Base-by-base conservation (phyloP, 2,329 filamentous ascomycete genomes). In the Pestalotiopsis sp. region DNA sequence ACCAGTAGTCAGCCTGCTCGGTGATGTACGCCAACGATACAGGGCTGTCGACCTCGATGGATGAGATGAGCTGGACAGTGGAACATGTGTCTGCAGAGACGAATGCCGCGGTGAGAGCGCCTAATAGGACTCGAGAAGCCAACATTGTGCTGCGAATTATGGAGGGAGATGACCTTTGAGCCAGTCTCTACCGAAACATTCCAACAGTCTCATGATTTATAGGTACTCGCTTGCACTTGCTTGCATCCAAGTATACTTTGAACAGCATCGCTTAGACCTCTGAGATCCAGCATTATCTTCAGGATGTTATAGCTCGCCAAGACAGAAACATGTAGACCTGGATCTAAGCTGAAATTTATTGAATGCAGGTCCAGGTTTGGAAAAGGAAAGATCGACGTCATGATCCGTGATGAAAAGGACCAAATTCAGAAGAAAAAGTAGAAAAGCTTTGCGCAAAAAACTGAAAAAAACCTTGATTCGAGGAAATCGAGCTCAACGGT, bases 1-100 rank as follows among this genome's bases (percentile, higher is more conserved):
- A 86, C 83, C 83, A 85, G 74, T 85, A 85, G 4, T 83, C 76
- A 4, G 72, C 74, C 71, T 83, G 75, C 65, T 84, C 83, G 2
- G 67, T 62, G 17, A 76, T 73, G 68, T 85, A 85, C 6, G 73
- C 73, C 7, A 78, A 45, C 3, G 79, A 74, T 1, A 81, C 68
- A 17, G 75, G 77, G 12, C 75, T 71, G 56, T 81, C 73, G n/a
- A 83, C 74, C 4, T 80, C 72, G 14, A 82, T 79, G 4, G 77
- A 76, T 0, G 77, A 75, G 5, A 72, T 75, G 4, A 70, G 68
- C 57, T 79, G 71, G 27, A 84, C 74, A 4, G 74, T 79, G 25
- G 78, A 79, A 72, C 82, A 84, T 23, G 82, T 82, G 60, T 83
- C 77, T 25, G 74, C 76, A 27, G 64, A 57, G 31, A 70, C 71